Evolutionary conservation across 768 basidiomycete species (phyloP).

Genomic region (Guyanaporus albipodus): DNA sequence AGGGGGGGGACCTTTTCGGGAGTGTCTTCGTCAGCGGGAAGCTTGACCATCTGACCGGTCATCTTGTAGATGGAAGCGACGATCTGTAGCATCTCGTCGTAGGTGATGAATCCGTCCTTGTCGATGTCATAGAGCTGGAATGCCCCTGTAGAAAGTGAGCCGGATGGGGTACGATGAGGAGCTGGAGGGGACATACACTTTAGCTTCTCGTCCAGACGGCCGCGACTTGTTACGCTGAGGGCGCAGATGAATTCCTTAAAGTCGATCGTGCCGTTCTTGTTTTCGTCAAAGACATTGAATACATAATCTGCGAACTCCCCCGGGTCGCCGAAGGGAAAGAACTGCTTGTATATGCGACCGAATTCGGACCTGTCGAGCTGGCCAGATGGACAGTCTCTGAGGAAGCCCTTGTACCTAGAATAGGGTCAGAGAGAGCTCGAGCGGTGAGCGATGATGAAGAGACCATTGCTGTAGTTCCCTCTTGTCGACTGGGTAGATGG

Average conservation of each 20-base stretch:
- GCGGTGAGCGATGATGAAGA: conserved; percentile 6
- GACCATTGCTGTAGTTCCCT: conserved; percentile 95
- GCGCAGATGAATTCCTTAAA: conserved; percentile 99
- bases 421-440: conserved; percentile 9
- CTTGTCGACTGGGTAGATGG: conserved; percentile 74
- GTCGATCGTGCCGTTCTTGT: conserved; percentile 96
- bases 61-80: conserved; percentile 99
- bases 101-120: conserved; percentile 96
- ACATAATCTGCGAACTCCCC: conserved; percentile 96
- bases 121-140: conserved; percentile 99
- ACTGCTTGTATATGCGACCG: conserved; percentile 97
- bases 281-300: conserved; percentile 95
- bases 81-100: conserved; percentile 98
- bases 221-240: conserved; percentile 90
- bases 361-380: conserved; percentile 96
- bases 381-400: conserved; percentile 97
- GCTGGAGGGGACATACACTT: conserved; percentile 68
- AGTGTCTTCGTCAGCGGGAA: conserved; percentile 99
- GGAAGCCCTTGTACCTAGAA: conserved; percentile 95
- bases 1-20: conserved; percentile 79
- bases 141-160: conserved; percentile 65
- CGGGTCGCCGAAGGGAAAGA: conserved; percentile 99
- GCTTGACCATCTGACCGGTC: conserved; percentile 99
- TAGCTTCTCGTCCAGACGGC: conserved; percentile 94
- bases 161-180: conserved; percentile 12